Base-by-base conservation (phyloP, 1,284 basidiomycete genomes). In the Puccinia sorghi region DNA sequence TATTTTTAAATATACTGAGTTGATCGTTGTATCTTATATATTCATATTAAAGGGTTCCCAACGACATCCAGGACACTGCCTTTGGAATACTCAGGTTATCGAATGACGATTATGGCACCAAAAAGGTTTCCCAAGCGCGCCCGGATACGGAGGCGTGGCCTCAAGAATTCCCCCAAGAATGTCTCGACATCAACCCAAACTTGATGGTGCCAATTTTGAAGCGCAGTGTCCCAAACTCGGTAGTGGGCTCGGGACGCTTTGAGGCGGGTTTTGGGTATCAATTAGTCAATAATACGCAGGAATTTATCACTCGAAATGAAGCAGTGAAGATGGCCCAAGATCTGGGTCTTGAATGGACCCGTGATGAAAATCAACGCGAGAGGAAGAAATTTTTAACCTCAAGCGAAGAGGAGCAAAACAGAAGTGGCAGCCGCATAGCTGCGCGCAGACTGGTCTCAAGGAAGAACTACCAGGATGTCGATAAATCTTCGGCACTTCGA, bases 261-360 rank as follows among this genome's bases (percentile, higher is more conserved):
- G 15, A 67, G n/a, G 57, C 54, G 22, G 75, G 66, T 13, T 78
- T 78, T 37, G 75, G 75, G 0, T 78, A 71, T 32, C 41, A 78
- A 48, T 67, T 57, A 7, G 71, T 78, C 17, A 54, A 70, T 39
- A 46, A 54, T 54, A 32, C 75, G 8, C 17, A 15, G 7, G 46
- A 67, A 48, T 27, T 48, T 43, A 12, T 67, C 43, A 46, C 64
- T 27, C 64, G 64, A 11, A 39, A 12, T 13, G 43, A 67, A 20
- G 64, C 64, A 27, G 46, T 46, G 2, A 25, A 39, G 27, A 46
- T 67, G 13, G 64, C 41, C 41, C 2, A 67, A 43, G 32, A 4
- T 32, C 32, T 32, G 32, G 4, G 32, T 32, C 32, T 32, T 32
- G 32, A 32, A 32, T 32, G 32, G 32, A 32, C 32, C 32, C 32